Percentiles rank a stretch among this genome's conserved stretches.
Conservation (phyloP, 164 flowering plant species). For the Macadamia integrifolia region DNA sequence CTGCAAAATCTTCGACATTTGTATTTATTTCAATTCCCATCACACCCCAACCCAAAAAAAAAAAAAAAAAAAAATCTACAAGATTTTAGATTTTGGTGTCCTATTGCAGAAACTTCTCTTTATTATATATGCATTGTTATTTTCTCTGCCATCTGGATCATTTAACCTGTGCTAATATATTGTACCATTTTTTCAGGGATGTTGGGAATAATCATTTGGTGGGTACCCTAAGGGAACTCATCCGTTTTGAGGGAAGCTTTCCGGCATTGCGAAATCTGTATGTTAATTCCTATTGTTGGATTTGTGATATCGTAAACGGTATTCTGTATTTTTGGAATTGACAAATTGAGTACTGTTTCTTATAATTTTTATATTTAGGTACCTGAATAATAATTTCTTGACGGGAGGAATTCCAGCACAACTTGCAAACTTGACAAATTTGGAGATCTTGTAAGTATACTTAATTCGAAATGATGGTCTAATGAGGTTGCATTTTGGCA, state of each 20-base stretch:
- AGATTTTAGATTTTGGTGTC: background rate
- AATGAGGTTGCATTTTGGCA: background rate
- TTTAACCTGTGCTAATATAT: background rate
- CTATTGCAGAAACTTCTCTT: background rate
- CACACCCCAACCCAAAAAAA: background rate
- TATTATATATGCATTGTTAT: background rate
- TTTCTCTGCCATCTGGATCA: background rate
- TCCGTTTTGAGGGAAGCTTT: slow-evolving; percentile 81
- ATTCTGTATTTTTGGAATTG: no score
- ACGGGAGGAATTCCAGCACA: slow-evolving; percentile 94
- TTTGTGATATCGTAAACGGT: background rate
- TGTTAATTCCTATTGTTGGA: slow-evolving; percentile 20
- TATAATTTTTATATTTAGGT: slow-evolving; percentile 34
- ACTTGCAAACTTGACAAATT: slow-evolving; percentile 78
- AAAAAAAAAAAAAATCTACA: background rate
- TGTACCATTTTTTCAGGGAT: slow-evolving; percentile 46
- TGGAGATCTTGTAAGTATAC: slow-evolving; percentile 75
- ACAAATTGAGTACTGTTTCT: background rate
- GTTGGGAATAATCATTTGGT: slow-evolving; percentile 92
- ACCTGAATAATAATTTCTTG: slow-evolving; percentile 78
- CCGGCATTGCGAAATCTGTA: slow-evolving; percentile 92
- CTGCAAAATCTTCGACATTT: slow-evolving; percentile 74
- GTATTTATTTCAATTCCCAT: slow-evolving; percentile 32
- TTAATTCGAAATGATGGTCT: background rate
- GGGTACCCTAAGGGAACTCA: slow-evolving; percentile 91